Percentiles rank a stretch among this genome's conserved stretches.
These are phyloP conservation scores for Amphibolis antarctica DNA, from an alignment of 106 monocot genomes.

Conservation along the genomic window DNA sequence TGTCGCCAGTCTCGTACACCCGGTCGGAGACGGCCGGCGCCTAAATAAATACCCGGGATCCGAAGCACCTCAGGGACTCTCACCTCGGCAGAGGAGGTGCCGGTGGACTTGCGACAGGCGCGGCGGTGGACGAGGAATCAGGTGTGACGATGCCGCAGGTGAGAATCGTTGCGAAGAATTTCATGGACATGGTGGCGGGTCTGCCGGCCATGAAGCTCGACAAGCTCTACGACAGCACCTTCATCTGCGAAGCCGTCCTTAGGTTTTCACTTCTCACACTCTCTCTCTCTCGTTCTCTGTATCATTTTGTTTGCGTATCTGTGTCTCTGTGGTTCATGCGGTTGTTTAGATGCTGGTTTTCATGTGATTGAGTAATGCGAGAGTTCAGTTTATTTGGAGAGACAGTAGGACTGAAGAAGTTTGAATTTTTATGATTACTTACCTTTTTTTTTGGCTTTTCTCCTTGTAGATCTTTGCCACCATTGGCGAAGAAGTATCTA, in stretches of 20 bases:
- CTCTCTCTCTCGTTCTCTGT: not conserved
- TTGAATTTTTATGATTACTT: not conserved
- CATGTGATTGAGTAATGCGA: no score
- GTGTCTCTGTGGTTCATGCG: no score
- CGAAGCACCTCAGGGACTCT: no score
- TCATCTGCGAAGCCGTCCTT: conserved; percentile 92
- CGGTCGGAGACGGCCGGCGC: no score
- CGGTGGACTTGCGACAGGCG: no score
- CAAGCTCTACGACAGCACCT: conserved; percentile 79
- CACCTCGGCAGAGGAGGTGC: no score
- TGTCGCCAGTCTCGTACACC: no score
- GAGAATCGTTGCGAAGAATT: conserved; percentile 69
- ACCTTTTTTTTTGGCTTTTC: not conserved
- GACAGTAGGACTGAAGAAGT: not conserved
- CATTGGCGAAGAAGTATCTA: conserved; percentile 87
- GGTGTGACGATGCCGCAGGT: conserved; percentile 77
- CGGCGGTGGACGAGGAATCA: no score
- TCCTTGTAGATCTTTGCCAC: conserved; percentile 60
- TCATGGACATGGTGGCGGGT: conserved; percentile 99
- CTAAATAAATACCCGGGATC: no score
- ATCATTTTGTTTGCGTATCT: not conserved
- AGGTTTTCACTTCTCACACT: conserved; percentile 30
- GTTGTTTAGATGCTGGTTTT: no score
- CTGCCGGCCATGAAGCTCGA: conserved; percentile 81
- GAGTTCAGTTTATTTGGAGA: not conserved